A percentile compares a stretch with the other conserved stretches of the same genome.
These are phyloP conservation scores for Yamadazyma atmosphaerica DNA, from an alignment of 1,139 yeast species.

Conservation along the genomic window DNA sequence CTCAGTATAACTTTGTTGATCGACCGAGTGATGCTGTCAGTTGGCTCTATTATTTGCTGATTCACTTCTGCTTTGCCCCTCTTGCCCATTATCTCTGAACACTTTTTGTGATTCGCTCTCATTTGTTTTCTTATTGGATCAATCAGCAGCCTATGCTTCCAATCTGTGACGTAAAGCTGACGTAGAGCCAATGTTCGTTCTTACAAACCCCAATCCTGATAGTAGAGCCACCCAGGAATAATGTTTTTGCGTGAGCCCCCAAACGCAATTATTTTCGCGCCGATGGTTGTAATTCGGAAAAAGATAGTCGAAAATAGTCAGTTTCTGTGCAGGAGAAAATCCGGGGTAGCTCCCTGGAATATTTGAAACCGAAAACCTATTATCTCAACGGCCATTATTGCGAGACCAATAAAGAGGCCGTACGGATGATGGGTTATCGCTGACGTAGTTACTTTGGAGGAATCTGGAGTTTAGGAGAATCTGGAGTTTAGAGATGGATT, in stretches of 20 bases:
- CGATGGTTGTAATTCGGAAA: slow-evolving; percentile 3
- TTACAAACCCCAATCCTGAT: background rate
- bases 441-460: no score
- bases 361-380: background rate
- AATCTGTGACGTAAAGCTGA: no score
- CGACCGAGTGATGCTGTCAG: no score
- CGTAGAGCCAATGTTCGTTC: background rate
- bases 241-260: slow-evolving; percentile 1
- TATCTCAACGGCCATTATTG: background rate
- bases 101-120: no score
- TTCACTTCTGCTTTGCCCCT: no score
- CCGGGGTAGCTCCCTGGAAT: background rate
- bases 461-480: background rate
- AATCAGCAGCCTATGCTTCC: no score
- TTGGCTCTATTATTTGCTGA: no score
- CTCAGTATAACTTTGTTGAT: no score
- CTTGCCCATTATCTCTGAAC: no score
- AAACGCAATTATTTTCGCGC: background rate
- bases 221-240: background rate
- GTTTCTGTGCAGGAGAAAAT: background rate
- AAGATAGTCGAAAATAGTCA: no score
- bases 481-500: background rate
- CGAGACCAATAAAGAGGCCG: background rate
- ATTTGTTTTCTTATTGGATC: no score
- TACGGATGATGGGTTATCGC: no score